phyloP scores from a whole-genome alignment of 2,329 filamentous ascomycete species.

The Plectosphaerella plurivora region DNA sequence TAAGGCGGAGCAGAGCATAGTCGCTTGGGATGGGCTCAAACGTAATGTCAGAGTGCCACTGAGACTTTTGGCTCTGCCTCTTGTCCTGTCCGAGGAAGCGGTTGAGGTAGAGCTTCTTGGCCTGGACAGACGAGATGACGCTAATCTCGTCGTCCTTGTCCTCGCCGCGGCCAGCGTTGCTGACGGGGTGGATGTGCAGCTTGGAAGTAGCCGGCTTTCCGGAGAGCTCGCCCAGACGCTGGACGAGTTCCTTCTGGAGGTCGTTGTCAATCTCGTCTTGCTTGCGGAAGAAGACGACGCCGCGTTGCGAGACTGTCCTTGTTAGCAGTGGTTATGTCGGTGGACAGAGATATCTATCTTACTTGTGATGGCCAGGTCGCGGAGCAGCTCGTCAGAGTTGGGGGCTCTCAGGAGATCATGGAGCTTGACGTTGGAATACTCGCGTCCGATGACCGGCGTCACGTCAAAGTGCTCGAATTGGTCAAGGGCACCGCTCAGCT shows the following conservation, averaged over 20 bases:
- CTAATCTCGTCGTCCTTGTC: conserved; percentile 57
- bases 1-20: conserved; percentile 54
- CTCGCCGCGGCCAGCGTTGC: conserved; percentile 46
- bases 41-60: conserved; percentile 61
- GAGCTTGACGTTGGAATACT: conserved; percentile 55
- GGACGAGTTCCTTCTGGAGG: conserved; percentile 61
- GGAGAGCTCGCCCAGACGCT: conserved; percentile 53
- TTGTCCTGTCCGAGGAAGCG: conserved; percentile 28
- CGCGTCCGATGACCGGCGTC: conserved; percentile 58
- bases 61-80: conserved; percentile 38
- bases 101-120: conserved; percentile 43
- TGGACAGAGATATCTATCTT: conserved; percentile 16
- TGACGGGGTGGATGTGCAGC: conserved; percentile 57
- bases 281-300: conserved; percentile 66
- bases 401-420: conserved; percentile 56
- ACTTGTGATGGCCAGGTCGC: conserved; percentile 66
- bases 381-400: conserved; percentile 58
- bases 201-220: conserved; percentile 51
- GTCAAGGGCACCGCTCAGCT: conserved; percentile 46
- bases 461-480: conserved; percentile 51
- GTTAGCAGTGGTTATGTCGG: not conserved
- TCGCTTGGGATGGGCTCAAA: conserved; percentile 62
- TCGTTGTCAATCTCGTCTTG: conserved; percentile 58
- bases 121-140: conserved; percentile 55
- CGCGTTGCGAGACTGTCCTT: conserved; percentile 57